phyloP scores from a whole-genome alignment of 2,329 filamentous ascomycete species.

The Scytalidium sp. region DNA sequence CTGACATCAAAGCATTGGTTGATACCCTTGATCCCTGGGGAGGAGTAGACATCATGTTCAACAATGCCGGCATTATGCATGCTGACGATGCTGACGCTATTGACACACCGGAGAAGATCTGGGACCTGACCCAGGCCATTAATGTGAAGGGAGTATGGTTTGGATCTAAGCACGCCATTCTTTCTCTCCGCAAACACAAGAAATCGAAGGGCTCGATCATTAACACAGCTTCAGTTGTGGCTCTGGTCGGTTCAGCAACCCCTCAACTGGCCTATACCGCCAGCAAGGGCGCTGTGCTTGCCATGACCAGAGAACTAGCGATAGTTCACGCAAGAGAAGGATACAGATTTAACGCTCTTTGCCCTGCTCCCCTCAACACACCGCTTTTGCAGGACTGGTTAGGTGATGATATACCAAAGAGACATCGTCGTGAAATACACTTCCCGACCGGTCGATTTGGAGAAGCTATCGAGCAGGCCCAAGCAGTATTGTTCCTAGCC shows the following conservation, averaged over 20 bases:
- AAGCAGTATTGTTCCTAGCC: constrained; percentile 70
- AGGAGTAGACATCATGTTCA: constrained; percentile 73
- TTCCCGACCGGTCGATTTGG: constrained; percentile 74
- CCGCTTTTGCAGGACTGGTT: constrained; percentile 75
- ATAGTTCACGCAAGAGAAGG: constrained; percentile 73
- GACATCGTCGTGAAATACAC: constrained; percentile 69
- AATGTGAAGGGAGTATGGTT: constrained; percentile 81
- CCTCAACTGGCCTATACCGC: constrained; percentile 75
- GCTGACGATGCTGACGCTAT: constrained; percentile 61
- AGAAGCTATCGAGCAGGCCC: constrained; percentile 74
- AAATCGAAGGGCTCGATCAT: constrained; percentile 69
- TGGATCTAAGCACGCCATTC: constrained; percentile 69
- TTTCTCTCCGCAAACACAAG: constrained; percentile 62
- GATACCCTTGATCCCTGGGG: constrained; percentile 65
- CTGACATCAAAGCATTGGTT: constrained; percentile 59
- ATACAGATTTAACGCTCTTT: constrained; percentile 72
- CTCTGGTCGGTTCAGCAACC: constrained; percentile 68
- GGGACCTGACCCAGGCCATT: constrained; percentile 72
- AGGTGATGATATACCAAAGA: constrained; percentile 67
- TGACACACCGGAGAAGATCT: constrained; percentile 69
- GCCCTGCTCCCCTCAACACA: constrained; percentile 72
- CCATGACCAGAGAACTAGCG: constrained; percentile 70
- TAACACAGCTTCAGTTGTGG: constrained; percentile 72
- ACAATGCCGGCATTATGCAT: constrained; percentile 81
- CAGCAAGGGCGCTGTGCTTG: constrained; percentile 72